Conservation (phyloP, 768 basidiomycete genomes). For the Clitopilus hobsonii region DNA sequence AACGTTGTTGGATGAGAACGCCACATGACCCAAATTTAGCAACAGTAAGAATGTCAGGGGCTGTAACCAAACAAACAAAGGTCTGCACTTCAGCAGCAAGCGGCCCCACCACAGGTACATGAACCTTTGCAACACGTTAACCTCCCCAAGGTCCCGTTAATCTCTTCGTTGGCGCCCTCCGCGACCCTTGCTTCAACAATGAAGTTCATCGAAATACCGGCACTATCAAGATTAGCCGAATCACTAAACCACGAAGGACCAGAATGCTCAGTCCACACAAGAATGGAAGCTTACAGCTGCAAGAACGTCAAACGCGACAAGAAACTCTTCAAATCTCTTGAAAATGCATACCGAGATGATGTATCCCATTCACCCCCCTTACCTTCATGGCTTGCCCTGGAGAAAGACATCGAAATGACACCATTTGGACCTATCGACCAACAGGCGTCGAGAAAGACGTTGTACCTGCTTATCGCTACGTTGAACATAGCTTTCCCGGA, state of each 20-base stretch:
- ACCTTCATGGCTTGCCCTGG: conserved; percentile 72
- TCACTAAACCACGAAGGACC: conserved; percentile 82
- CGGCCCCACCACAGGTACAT: conserved; percentile 1
- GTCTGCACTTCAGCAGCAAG: background rate
- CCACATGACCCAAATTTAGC: background rate
- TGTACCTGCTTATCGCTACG: conserved; percentile 93
- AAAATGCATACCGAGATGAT: conserved; percentile 79
- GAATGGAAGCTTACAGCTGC: conserved; percentile 96
- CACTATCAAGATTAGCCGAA: conserved; percentile 70
- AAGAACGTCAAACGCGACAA: conserved; percentile 97
- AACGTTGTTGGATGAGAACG: background rate
- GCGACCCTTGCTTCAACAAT: conserved; percentile 33
- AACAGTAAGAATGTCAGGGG: background rate
- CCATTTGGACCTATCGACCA: conserved; percentile 92
- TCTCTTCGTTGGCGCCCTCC: conserved; percentile 2
- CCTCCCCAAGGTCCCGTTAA: background rate
- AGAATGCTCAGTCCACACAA: conserved; percentile 84
- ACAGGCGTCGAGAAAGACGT: conserved; percentile 80
- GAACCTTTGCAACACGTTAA: background rate
- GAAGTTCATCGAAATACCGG: conserved; percentile 90
- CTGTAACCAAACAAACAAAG: conserved; percentile 1
- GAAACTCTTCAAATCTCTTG: conserved; percentile 91
- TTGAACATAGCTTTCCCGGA: conserved; percentile 98
- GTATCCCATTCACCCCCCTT: conserved; percentile 81
- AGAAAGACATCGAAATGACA: conserved; percentile 69